Base-by-base conservation (phyloP, 768 basidiomycete species). In the Atractiella rhizophila region DNA sequence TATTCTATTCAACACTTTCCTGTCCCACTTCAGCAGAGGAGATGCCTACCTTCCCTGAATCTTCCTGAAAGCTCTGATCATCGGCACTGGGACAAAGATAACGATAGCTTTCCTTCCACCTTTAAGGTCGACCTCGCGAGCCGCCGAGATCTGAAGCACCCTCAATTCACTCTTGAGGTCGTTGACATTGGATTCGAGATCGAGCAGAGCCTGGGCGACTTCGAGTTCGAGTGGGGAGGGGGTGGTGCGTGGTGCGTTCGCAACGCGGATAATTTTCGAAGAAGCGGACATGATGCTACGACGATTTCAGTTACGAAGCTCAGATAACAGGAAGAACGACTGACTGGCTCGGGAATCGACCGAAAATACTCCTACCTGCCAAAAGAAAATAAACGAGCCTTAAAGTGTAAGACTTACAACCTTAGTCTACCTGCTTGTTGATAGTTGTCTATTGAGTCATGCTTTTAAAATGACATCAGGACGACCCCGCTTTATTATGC, bases 51-150 rank as follows among this genome's bases (percentile, higher is more conserved):
- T 76, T 59, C 74, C 74, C 65, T 98, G 91, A 54, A 96, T 68
- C 65, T 88, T 96, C 66, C 76, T 82, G 76, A 86, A 98, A 13
- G 86, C 88, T 67, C 94, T 94, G 63, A 88, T 61, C 64, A 86
- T 82, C 51, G 88, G 85, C 37, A 88, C 76, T 43, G 91, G 91
- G 35, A 96, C 86, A 58, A 98, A 98, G 61, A 98, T 67, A 48
- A 98, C 82, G 55, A 98, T 86, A 39, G 91, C 91, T 69, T 96
- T 98, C 68, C 91, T 94, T 58, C 91, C 91, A 48, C 88, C 91
- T 56, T 85, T 81, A 54, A 96, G 86, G 59, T 98, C 91, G 52
- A 98, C 79, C 65, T 98, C 91, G 57, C 85, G 85, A 51, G 91
- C 91, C 49, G 86, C 81, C 52, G 83, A 88, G 64, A 98, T 94